Evolutionary conservation across 148 eudicot genomes (phyloP), one percentile per base, ranked within the genome.

Genomic region (Rhododendron vialii): DNA sequence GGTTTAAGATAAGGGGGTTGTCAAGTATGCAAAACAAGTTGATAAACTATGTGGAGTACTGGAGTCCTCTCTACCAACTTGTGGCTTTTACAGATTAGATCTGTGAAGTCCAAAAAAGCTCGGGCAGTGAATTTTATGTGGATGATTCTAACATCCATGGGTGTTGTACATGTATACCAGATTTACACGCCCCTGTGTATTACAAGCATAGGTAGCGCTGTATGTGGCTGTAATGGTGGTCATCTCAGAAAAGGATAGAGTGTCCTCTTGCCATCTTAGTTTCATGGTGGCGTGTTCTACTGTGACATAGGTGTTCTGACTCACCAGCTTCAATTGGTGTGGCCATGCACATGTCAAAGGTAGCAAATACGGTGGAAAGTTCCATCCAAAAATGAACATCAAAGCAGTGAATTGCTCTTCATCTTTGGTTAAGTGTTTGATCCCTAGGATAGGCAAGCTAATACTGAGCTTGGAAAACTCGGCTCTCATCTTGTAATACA

Each of bases 391-490:
- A 63, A 63, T 63, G 71, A 63, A 63, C n/a, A 14, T 67, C 74
- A 26, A 20, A 67, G 74, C 5, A 26, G 33, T 26, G 33, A 67
- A 15, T 26, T 67, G 15, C 33, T 67, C 35, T 26, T 67, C 74
- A 67, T 67, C 74, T 67, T 26, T 26, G 35, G 15, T 67, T 26
- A 8, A 63, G 13, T 67, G 74, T 67, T 26, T 11, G 74, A 67
- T 67, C 74, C 33, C 74, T 67, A 67, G 30, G 74, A 65, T 65
- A n/a, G 14, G 14, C 33, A 26, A 67, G 35, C 15, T 10, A 67
- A 9, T 67, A 67, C 81, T 35, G 67, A 67, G 57, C 53, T 79
- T 81, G 73, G 83, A 15, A 81, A 48, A 24, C 33, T 78, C 75
- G 45, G n/a, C 57, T 78, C 77, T 55, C 48, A 85, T 71, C 47